Percentiles rank a stretch among this genome's conserved stretches.
These are phyloP conservation scores for Cicer chorassanicum DNA, from an alignment of 306 rosid species.

Conservation along the genomic window DNA sequence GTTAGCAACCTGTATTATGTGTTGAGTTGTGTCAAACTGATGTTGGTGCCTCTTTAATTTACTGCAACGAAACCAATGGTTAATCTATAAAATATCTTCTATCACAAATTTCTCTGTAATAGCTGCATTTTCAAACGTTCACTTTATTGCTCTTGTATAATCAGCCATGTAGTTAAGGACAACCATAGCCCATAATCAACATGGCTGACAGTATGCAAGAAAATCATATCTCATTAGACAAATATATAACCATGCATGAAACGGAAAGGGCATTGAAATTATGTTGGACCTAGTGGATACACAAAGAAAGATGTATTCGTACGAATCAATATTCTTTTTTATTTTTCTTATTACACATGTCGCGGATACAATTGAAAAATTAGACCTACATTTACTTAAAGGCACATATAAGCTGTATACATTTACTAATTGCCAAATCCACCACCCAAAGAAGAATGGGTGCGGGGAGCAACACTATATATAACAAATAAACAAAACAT, in stretches of 20 bases:
- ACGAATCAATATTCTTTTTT: slow-evolving; percentile 11
- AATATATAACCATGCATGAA: neutral
- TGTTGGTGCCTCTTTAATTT: too few relatives aligned
- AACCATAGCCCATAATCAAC: too few relatives aligned
- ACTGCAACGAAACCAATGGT: too few relatives aligned
- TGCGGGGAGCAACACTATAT: slow-evolving; percentile 24
- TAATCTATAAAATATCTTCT: too few relatives aligned
- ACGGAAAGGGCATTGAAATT: neutral
- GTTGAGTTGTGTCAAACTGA: too few relatives aligned
- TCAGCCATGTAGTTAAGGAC: too few relatives aligned
- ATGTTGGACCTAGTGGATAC: slow-evolving; percentile 11
- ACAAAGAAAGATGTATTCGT: neutral
- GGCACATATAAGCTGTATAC: slow-evolving; percentile 39
- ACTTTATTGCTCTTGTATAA: too few relatives aligned
- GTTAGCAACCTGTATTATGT: too few relatives aligned
- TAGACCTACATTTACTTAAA: slow-evolving; percentile 36
- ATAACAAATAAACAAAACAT: slow-evolving; percentile 9
- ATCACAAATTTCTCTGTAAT: too few relatives aligned
- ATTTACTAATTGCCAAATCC: slow-evolving; percentile 38
- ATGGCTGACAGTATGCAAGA: too few relatives aligned
- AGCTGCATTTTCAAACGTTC: too few relatives aligned
- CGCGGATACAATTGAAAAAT: slow-evolving; percentile 22
- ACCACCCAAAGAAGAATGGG: slow-evolving; percentile 31
- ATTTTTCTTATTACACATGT: neutral
- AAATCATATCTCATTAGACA: neutral